Evolutionary conservation across 2,329 filamentous ascomycete species (phyloP).

Genomic region (Drechslerella dactyloides): DNA sequence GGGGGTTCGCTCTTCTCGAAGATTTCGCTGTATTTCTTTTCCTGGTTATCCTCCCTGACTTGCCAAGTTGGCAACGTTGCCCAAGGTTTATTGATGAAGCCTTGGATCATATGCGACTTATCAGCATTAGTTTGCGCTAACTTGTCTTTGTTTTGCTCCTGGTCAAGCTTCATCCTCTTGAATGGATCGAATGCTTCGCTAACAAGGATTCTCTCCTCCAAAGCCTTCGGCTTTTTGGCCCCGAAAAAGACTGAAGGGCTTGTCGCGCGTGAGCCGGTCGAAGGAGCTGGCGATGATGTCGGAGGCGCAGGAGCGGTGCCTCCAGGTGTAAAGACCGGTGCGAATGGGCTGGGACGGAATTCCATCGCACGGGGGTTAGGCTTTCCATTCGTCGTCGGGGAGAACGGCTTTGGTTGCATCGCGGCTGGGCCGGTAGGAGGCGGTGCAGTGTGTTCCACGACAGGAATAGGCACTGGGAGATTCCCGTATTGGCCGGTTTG

Average conservation of each 20-base stretch:
- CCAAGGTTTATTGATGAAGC: constrained; percentile 68
- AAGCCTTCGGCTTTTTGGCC: constrained; percentile 72
- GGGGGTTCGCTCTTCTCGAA: constrained; percentile 71
- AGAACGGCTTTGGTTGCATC: constrained; percentile 52
- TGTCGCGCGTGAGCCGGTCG: constrained; percentile 60
- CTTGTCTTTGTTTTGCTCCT: constrained; percentile 61
- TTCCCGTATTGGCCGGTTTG: constrained; percentile 57
- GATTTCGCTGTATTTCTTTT: constrained; percentile 79
- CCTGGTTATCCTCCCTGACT: constrained; percentile 70
- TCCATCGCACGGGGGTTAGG: constrained; percentile 80
- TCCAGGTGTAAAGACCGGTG: constrained; percentile 53
- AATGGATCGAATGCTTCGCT: constrained; percentile 68
- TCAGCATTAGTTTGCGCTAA: constrained; percentile 74
- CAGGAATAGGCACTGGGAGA: constrained; percentile 61
- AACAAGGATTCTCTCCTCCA: constrained; percentile 64
- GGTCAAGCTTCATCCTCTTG: constrained; percentile 67
- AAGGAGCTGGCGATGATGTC: constrained; percentile 64
- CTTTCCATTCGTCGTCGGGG: constrained; percentile 63
- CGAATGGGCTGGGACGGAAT: constrained; percentile 71
- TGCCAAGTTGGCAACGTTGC: constrained; percentile 82
- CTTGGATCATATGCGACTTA: constrained; percentile 70
- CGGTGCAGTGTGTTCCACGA: constrained; percentile 67
- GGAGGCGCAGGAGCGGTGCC: constrained; percentile 52
- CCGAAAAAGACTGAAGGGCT: constrained; percentile 68
- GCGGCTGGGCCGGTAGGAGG: constrained; percentile 75